phyloP scores from a whole-genome alignment of 1,139 yeast genomes.

The Geotrichum aggregatum region DNA sequence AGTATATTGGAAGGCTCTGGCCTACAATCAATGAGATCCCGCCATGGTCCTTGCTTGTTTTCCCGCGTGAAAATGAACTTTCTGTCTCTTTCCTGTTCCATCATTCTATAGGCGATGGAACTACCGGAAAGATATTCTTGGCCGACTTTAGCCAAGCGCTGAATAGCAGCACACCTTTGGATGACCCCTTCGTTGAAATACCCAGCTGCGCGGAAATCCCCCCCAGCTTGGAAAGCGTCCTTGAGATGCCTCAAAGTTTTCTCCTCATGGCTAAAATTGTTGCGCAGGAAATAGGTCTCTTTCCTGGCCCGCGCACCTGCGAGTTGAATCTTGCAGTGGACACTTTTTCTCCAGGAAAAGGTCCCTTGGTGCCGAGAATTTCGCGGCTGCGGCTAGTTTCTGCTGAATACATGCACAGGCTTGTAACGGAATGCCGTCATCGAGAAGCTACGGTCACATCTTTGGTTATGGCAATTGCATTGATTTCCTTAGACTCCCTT shows the following conservation, averaged over 20 bases:
- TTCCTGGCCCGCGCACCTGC: slow-evolving; percentile 6
- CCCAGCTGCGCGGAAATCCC: background rate
- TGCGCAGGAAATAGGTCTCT: slow-evolving; percentile 1
- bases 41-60: slow-evolving; percentile 18
- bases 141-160: slow-evolving; percentile 1
- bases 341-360: background rate
- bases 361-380: background rate
- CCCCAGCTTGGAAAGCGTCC: slow-evolving; percentile 12
- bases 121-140: slow-evolving; percentile 17
- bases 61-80: slow-evolving; percentile 2
- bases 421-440: slow-evolving; percentile 5
- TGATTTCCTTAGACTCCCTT: slow-evolving; percentile 1
- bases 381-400: background rate
- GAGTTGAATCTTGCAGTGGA: slow-evolving; percentile 3
- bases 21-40: slow-evolving; percentile 10
- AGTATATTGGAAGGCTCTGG: background rate
- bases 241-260: slow-evolving; percentile 6
- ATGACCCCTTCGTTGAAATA: slow-evolving; percentile 1
- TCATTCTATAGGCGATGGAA: slow-evolving; percentile 20
- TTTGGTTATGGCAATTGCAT: background rate
- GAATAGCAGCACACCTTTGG: background rate
- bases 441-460: slow-evolving; percentile 9
- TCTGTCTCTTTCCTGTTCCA: slow-evolving; percentile 15
- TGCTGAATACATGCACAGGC: background rate
- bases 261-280: background rate